Evolutionary conservation across 352 stramenopile species (phyloP), one percentile per base, ranked within the genome.

Genomic region (Phytopythium vexans): DNA sequence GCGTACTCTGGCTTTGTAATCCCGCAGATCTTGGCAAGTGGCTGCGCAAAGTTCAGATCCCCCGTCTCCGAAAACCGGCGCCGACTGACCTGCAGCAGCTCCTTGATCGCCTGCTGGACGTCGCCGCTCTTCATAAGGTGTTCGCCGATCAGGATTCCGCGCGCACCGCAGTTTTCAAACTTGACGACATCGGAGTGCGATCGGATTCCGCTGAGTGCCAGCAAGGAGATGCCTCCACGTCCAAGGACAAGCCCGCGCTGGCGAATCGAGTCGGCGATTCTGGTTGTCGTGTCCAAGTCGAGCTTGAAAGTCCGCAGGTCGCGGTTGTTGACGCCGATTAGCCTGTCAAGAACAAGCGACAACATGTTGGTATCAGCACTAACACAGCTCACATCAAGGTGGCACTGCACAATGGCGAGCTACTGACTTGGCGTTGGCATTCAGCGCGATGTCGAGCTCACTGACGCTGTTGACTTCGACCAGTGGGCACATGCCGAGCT

Each of bases 301-400:
- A 99, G 82, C 72, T 99, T 94, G 65, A 99, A 99, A 27, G 95
- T 98, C 62, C 98, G 96, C 37, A 99, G 72, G 68, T 99, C 97
- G 40, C 97, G 91, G 83, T 99, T 99, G 71, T 99, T 99, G 8
- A 99, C 96, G 21, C 97, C 97, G 66, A 99, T 98, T 5, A 99
- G 86, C 31, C 74, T 84, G 44, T 3, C 6, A 11, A 21, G 37
- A 41, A 40, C 11, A 51, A 5, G 31, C 10, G 14, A 14, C 33
- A 43, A 27, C 2, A 1, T 31, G 39, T 31, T 8, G 40, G 1
- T 21, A 8, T 32, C 14, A 50, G 6, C 4, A 11, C 1, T 34
- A 39, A 6, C 33, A 31, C 43, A 37, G 8, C 2, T 10, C 7
- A 6, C 35, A 6, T 33, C 7, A 8, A 8, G 32, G 3, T 15